These are phyloP conservation scores for Apocynum venetum DNA, from an alignment of 257 asterid genomes.

Conservation along the genomic window DNA sequence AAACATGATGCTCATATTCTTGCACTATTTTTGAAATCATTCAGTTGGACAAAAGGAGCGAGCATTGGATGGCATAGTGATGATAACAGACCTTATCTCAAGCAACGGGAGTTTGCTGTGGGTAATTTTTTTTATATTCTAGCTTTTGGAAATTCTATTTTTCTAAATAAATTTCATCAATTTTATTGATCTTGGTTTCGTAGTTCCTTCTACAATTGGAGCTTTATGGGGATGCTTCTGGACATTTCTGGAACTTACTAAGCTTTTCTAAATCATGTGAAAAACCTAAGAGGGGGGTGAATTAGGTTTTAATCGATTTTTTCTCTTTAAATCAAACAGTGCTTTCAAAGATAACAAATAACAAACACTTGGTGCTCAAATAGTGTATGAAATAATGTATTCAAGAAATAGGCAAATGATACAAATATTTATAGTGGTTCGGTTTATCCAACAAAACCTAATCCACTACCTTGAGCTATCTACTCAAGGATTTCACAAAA, in stretches of 20 bases:
- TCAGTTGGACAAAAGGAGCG: slow-evolving; percentile 89
- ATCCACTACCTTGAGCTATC: no score
- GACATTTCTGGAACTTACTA: neutral
- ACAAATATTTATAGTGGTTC: no score
- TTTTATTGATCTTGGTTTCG: neutral
- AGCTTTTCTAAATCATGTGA: neutral
- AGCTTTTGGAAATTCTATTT: neutral
- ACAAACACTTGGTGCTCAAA: no score
- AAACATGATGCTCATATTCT: neutral
- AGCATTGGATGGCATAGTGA: slow-evolving; percentile 98
- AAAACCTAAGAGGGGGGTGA: no score
- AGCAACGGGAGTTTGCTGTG: slow-evolving; percentile 84
- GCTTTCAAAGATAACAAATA: no score
- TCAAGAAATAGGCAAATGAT: no score
- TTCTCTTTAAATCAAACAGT: no score
- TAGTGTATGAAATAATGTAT: no score
- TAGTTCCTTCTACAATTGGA: neutral
- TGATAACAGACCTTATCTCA: slow-evolving; percentile 83
- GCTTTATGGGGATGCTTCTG: neutral
- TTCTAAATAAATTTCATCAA: neutral
- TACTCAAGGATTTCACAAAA: no score
- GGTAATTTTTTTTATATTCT: slow-evolving; percentile 19
- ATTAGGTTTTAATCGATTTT: no score
- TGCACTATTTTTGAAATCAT: slow-evolving; percentile 1
- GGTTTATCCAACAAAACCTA: no score